phyloP scores from a whole-genome alignment of 1,284 basidiomycete genomes.

The Pisolithus thermaeus region DNA sequence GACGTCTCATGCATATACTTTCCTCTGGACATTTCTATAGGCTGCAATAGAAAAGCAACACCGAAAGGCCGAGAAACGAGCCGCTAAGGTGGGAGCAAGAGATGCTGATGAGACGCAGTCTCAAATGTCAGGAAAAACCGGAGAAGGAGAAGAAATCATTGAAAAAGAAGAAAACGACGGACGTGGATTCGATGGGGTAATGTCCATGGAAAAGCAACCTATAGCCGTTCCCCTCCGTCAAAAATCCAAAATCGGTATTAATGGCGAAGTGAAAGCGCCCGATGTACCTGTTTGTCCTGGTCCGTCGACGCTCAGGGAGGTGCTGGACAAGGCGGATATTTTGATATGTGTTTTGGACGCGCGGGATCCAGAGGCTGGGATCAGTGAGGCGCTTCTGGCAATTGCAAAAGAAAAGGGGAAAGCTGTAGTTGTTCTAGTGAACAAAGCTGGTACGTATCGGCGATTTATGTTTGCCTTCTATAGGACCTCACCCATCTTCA shows the following conservation, averaged over 20 bases:
- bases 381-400: constrained; percentile 22
- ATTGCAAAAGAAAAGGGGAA: constrained; percentile 42
- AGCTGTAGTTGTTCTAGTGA: constrained; percentile 68
- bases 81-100: constrained; percentile 27
- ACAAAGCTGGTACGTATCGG: constrained; percentile 73
- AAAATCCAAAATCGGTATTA: constrained; percentile 9
- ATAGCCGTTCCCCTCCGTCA: neutral
- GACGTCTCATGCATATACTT: neutral
- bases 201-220: constrained; percentile 13
- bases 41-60: constrained; percentile 66
- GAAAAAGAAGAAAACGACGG: constrained; percentile 22
- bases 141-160: constrained; percentile 7
- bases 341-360: constrained; percentile 84
- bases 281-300: constrained; percentile 64
- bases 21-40: constrained; percentile 19
- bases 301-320: constrained; percentile 62
- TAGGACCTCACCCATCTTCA: constrained; percentile 28
- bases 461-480: neutral
- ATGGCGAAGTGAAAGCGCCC: constrained; percentile 39
- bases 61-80: constrained; percentile 58
- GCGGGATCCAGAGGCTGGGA: constrained; percentile 57
- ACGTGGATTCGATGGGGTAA: constrained; percentile 31
- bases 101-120: constrained; percentile 19
- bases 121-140: constrained; percentile 7
- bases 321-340: constrained; percentile 79